phyloP scores from a whole-genome alignment of 2,329 filamentous ascomycete species.

The Xylariaceae sp. region DNA sequence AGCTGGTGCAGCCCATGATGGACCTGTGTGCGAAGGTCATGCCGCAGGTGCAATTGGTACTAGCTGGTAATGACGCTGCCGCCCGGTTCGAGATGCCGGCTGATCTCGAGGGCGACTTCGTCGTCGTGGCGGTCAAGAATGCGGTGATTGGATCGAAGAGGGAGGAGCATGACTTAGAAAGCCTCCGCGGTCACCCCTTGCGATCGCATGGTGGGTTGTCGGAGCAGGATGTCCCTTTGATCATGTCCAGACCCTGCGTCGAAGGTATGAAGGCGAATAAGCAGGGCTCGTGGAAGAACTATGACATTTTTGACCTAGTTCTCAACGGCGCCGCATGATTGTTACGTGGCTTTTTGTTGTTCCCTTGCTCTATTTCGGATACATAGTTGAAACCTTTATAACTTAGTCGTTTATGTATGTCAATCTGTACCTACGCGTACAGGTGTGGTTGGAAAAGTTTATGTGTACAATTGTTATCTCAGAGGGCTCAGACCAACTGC shows the following conservation, averaged over 20 bases:
- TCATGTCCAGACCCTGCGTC: background rate
- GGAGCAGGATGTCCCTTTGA: background rate
- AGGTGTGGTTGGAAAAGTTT: no score
- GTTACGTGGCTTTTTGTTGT: background rate
- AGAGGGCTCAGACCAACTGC: no score
- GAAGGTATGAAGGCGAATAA: background rate
- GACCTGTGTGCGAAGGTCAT: background rate
- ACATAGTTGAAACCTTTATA: no score
- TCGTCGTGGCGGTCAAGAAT: background rate
- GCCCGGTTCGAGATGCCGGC: background rate
- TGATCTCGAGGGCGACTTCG: background rate
- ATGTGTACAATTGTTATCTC: no score
- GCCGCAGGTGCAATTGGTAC: background rate
- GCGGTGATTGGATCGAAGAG: background rate
- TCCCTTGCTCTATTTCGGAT: no score
- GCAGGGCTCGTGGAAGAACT: background rate
- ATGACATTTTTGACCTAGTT: background rate
- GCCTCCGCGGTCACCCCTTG: background rate
- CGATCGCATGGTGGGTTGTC: background rate
- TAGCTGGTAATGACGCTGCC: background rate
- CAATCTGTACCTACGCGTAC: no score
- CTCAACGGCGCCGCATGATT: background rate
- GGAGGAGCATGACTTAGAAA: background rate
- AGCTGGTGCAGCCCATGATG: background rate
- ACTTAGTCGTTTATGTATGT: no score